These are phyloP conservation scores for Ophiostoma australiae DNA, from an alignment of 2,329 filamentous ascomycete genomes.

Conservation along the genomic window DNA sequence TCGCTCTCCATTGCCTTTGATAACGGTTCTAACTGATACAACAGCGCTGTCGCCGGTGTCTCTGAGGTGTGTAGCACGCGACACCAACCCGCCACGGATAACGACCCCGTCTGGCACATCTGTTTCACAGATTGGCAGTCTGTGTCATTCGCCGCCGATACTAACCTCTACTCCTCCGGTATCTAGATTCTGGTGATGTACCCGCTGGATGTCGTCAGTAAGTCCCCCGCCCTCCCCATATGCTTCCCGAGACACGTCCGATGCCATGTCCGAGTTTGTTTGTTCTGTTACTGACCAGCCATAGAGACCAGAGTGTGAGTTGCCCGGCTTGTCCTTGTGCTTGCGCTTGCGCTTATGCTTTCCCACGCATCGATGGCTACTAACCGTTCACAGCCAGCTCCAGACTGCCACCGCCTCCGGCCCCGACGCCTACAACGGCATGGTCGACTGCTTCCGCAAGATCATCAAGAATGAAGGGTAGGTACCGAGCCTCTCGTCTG, in stretches of 20 bases:
- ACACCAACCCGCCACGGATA: neutral
- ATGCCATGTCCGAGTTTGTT: neutral
- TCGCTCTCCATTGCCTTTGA: neutral
- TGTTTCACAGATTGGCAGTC: too few species aligned
- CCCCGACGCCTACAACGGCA: constrained; percentile 87
- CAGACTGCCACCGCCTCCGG: constrained; percentile 70
- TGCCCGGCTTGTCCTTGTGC: neutral
- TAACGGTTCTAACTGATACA: constrained; percentile 30
- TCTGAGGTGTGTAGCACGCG: constrained; percentile 68
- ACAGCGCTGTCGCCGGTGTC: constrained; percentile 91
- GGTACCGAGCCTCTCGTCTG: constrained; percentile 29
- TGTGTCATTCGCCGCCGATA: neutral
- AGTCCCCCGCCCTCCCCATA: constrained; percentile 52
- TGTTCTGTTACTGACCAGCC: constrained; percentile 11
- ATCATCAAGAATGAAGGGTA: constrained; percentile 95
- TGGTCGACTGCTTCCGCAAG: constrained; percentile 97
- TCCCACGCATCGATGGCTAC: neutral
- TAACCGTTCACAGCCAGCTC: constrained; percentile 61
- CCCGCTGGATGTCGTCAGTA: constrained; percentile 93
- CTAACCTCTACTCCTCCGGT: constrained; percentile 18
- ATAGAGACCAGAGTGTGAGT: constrained; percentile 29
- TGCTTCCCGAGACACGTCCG: neutral
- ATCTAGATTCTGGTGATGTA: constrained; percentile 88
- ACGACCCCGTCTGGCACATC: neutral
- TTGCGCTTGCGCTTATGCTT: constrained; percentile 19